These are phyloP conservation scores for Cladophialophora bantiana DNA, from an alignment of 2,329 filamentous ascomycete species.

Conservation along the genomic window DNA sequence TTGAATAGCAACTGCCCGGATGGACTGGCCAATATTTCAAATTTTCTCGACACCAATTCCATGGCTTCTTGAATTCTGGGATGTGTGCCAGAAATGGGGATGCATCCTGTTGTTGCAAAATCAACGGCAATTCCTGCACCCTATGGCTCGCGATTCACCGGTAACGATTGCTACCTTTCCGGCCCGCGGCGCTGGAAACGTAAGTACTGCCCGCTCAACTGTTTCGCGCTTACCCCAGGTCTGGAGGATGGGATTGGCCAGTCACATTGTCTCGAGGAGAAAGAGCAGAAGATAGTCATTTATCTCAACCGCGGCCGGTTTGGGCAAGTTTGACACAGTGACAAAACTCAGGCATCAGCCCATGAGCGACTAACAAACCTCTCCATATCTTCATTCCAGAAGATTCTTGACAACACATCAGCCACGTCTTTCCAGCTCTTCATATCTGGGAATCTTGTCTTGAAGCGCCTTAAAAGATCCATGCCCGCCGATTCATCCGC, in stretches of 20 bases:
- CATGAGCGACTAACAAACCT: neutral
- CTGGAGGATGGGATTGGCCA: neutral
- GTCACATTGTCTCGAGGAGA: neutral
- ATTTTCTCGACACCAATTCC: neutral
- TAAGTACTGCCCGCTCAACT: no score
- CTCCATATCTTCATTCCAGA: conserved; percentile 6
- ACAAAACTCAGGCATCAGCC: neutral
- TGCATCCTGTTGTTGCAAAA: neutral
- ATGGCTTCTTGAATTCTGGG: neutral
- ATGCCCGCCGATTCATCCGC: neutral
- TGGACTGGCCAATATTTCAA: neutral
- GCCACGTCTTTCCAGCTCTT: neutral
- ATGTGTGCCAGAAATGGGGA: neutral
- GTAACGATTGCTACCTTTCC: neutral
- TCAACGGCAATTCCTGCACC: neutral
- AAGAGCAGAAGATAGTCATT: no score
- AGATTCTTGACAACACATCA: neutral
- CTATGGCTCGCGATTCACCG: neutral
- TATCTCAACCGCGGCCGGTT: no score
- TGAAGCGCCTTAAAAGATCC: conserved; percentile 4
- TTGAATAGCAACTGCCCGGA: neutral
- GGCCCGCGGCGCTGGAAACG: neutral
- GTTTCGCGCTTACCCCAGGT: no score
- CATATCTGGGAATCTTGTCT: neutral
- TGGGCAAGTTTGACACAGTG: neutral